phyloP scores from a whole-genome alignment of 179 eudicot genomes.

The Kewa caespitosa region DNA sequence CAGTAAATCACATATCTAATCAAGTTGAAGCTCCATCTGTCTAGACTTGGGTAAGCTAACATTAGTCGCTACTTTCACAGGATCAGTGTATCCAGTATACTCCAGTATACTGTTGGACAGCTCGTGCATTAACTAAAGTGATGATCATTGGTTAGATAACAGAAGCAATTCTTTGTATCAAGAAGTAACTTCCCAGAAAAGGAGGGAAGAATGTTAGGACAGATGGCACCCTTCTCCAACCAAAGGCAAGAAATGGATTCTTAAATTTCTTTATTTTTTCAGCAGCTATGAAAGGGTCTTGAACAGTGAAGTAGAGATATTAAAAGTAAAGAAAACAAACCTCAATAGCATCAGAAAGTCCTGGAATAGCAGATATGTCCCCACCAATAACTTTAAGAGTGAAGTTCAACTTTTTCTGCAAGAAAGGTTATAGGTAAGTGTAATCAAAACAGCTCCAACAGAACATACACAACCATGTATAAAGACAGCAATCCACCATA shows the following conservation, averaged over 20 bases:
- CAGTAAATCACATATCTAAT: not conserved
- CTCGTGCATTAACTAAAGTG: too few species aligned
- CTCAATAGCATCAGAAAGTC: constrained; percentile 85
- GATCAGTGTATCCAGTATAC: not conserved
- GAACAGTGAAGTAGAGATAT: not conserved
- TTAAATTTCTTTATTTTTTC: not conserved
- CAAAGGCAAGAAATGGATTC: not conserved
- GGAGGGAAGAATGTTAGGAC: not conserved
- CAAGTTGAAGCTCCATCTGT: not conserved
- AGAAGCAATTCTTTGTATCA: not conserved
- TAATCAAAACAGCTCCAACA: constrained; percentile 4
- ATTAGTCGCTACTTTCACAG: not conserved
- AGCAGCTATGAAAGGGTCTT: not conserved
- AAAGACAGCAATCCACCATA: not conserved
- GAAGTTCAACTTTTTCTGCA: constrained; percentile 81
- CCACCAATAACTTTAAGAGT: constrained; percentile 87
- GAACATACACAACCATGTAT: not conserved
- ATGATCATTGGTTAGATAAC: too few species aligned
- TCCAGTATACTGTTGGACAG: too few species aligned
- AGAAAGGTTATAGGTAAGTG: constrained; percentile 10
- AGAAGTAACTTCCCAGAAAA: not conserved
- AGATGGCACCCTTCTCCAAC: too few species aligned
- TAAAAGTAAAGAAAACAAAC: constrained; percentile 36
- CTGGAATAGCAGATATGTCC: constrained; percentile 76
- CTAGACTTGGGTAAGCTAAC: not conserved